Conservation (phyloP, 345 rosid species). For the Melaleuca quinquenervia region DNA sequence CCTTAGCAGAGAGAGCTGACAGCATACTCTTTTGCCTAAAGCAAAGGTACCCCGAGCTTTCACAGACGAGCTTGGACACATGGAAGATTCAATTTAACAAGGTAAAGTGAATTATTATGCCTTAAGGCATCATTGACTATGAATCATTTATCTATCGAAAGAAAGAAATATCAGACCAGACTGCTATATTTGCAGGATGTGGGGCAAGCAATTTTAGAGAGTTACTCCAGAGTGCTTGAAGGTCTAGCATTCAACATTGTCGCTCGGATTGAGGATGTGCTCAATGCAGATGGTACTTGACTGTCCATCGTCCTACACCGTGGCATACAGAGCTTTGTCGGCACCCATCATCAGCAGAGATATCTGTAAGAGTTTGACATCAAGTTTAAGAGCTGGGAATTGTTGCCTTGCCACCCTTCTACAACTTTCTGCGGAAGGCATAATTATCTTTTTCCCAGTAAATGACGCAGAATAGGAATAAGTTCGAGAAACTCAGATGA, state of each 20-base stretch:
- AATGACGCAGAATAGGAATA: not conserved
- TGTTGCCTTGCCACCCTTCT: not conserved
- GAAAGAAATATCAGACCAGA: not conserved
- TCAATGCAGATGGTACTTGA: constrained; percentile 33
- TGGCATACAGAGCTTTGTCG: not conserved
- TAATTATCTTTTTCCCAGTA: not conserved
- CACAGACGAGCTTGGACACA: constrained; percentile 88
- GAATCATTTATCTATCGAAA: not conserved
- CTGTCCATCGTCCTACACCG: not conserved
- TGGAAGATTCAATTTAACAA: constrained; percentile 83
- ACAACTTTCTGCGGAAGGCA: not conserved
- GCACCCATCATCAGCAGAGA: not conserved
- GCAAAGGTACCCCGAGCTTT: constrained; percentile 78
- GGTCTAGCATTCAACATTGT: constrained; percentile 85
- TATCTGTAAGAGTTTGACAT: not conserved
- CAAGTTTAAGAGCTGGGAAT: not conserved
- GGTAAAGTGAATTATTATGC: constrained; percentile 12
- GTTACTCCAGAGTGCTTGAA: constrained; percentile 87
- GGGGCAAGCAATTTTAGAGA: constrained; percentile 79
- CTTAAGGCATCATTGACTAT: not conserved
- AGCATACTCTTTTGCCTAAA: constrained; percentile 71
- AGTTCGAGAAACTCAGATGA: not conserved
- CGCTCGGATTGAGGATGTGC: constrained; percentile 88
- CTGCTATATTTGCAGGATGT: constrained; percentile 50
- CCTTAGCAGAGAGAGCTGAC: constrained; percentile 73